These are phyloP conservation scores for Rachicladosporium sp. DNA, from an alignment of 2,329 filamentous ascomycete species.

Conservation along the genomic window DNA sequence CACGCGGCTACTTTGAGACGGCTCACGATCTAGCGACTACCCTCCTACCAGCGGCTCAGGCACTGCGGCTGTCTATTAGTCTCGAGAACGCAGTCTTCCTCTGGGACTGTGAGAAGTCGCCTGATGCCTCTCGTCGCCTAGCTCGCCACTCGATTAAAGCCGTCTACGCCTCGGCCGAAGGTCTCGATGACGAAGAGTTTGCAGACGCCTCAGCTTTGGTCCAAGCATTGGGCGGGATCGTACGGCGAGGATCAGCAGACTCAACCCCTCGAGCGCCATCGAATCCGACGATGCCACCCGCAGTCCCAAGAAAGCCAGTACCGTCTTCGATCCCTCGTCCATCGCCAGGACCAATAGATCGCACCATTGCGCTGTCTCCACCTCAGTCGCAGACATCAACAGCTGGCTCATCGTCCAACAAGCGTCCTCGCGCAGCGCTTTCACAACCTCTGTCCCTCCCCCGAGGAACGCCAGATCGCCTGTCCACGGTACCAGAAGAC, in stretches of 20 bases:
- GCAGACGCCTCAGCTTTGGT: constrained; percentile 83
- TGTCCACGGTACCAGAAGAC: constrained; percentile 22
- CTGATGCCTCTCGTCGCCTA: constrained; percentile 59
- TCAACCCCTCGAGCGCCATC: not conserved
- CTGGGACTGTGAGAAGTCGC: constrained; percentile 82
- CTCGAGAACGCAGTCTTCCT: constrained; percentile 88
- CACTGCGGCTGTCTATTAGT: constrained; percentile 76
- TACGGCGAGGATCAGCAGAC: constrained; percentile 52
- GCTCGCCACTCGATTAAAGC: constrained; percentile 77
- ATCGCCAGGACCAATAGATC: constrained; percentile 13
- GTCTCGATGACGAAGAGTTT: constrained; percentile 93
- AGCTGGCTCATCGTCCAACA: not conserved
- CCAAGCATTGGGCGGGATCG: constrained; percentile 74
- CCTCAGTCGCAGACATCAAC: constrained; percentile 5
- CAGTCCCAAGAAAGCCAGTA: constrained; percentile 1
- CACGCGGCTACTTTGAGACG: constrained; percentile 67
- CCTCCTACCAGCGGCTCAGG: constrained; percentile 76
- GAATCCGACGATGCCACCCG: constrained; percentile 5
- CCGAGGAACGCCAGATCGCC: constrained; percentile 16
- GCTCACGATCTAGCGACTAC: constrained; percentile 62
- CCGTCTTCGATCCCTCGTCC: constrained; percentile 3
- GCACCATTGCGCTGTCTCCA: constrained; percentile 21
- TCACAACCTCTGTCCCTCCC: not conserved
- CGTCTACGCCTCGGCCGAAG: constrained; percentile 81
- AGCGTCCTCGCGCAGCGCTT: not conserved